Base-by-base conservation (phyloP, 306 rosid species). In the Cotoneaster glaucophyllus region DNA sequence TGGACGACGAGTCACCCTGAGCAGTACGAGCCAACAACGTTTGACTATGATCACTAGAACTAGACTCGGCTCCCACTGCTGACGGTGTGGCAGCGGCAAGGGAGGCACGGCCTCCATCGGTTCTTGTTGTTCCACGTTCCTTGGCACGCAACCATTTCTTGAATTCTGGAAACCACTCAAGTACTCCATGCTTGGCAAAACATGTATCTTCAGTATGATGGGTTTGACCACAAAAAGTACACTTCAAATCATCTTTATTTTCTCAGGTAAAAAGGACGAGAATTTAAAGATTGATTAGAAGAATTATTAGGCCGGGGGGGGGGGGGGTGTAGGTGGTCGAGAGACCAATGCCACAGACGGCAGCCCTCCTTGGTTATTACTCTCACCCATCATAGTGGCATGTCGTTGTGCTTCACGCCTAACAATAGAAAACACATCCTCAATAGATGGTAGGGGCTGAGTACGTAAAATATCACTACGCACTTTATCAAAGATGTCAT, bases 191-290 rank as follows among this genome's bases (percentile, higher is more conserved):
- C 50, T 44, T 44, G 15, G 50, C 12, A 13, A 44, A 44, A 44
- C 50, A 44, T 44, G 15, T 44, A 11, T 44, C 5, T 44, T 44
- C 15, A 44, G 5, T 43, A 11, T 43, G 15, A 2, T 15, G 1
- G 3, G 48, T 43, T 0, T 43, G 4, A 43, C 48, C 14, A 43
- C 3, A 11, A 4, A 43, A 41, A 12, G 48, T 44, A 44, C 50
- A 44, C 15, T 44, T 44, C 5, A 12, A 44, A 44, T 44, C 15
- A 44, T 44, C 50, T 11, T 44, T 11, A 11, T 44, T 44, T 44
- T 44, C 15, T 44, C 1, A 0, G 5, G 15, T 11, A 44, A 44
- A 44, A 11, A 11, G 0, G 15, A 12, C 0, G 1, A 44, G 15
- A 44, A 44, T 11, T 44, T 11, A 44, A 44, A 44, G 17, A 11